A percentile compares a stretch with the other conserved stretches of the same genome.
These are phyloP conservation scores for Mortierella sp. DNA, from an alignment of 371 early-diverging fungal genomes.

Conservation along the genomic window DNA sequence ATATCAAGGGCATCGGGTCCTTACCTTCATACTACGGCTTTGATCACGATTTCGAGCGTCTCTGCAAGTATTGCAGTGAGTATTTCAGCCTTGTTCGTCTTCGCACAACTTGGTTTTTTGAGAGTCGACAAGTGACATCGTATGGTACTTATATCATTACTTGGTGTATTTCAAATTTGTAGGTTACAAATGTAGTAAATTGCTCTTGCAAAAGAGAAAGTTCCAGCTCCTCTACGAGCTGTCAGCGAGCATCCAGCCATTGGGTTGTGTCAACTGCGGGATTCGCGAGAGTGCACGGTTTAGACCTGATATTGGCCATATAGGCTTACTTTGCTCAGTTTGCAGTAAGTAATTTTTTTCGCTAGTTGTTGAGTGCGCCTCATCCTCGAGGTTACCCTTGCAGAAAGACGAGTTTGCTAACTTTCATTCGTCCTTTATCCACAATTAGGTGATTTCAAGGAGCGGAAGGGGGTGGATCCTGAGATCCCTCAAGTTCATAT, in stretches of 20 bases:
- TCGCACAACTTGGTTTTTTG: neutral
- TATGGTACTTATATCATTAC: neutral
- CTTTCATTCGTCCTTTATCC: neutral
- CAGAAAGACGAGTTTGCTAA: neutral
- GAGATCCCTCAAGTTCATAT: neutral
- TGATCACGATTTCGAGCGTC: slow-evolving; percentile 36
- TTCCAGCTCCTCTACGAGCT: slow-evolving; percentile 41
- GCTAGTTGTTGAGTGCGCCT: neutral
- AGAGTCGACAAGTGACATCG: neutral
- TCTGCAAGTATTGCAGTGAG: slow-evolving; percentile 42
- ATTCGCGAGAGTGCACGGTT: slow-evolving; percentile 25
- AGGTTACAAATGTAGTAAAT: slow-evolving; percentile 25
- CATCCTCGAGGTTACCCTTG: neutral
- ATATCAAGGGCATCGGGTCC: slow-evolving; percentile 27
- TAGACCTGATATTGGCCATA: slow-evolving; percentile 19
- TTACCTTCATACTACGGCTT: slow-evolving; percentile 16
- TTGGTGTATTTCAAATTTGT: neutral
- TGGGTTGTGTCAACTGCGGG: slow-evolving; percentile 34
- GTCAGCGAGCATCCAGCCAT: slow-evolving; percentile 12
- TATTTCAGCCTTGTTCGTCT: neutral
- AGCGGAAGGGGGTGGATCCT: slow-evolving; percentile 1
- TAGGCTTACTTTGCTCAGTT: slow-evolving; percentile 19
- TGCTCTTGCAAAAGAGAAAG: slow-evolving; percentile 37
- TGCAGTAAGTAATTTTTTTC: slow-evolving; percentile 23
- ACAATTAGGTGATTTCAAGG: slow-evolving; percentile 11